Evolutionary conservation across 306 rosid species (phyloP), one percentile per base, ranked within the genome.

Genomic region (Cicer judaicum): DNA sequence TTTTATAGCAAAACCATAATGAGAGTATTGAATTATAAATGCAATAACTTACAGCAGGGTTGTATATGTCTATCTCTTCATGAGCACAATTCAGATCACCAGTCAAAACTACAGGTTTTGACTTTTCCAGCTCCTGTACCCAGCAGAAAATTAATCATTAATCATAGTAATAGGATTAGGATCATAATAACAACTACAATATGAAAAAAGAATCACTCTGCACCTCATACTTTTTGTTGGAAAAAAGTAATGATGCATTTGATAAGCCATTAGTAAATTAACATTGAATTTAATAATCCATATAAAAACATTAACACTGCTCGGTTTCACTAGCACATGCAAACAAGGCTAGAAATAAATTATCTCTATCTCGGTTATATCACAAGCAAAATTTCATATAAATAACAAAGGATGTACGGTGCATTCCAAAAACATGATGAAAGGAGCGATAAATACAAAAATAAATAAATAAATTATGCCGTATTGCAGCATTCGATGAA

Each of bases 51-150:
- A 89, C 98, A 61, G 97, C 91, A 52, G 97, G 98, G 75, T 93
- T 86, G 81, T 74, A 82, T 80, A 93, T 89, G 84, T 91, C 98
- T 77, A 91, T 93, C 90, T 93, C 98, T 85, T 93, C 87, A 79
- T 93, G 96, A 63, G 98, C 98, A 78, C 98, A 93, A 65, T 93
- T 93, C 73, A 93, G 85, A 85, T 93, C 98, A 80, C 98, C 98
- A 1, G 98, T 88, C 85, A 93, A 88, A 83, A 93, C 79, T 43
- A 93, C 94, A 10, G 98, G 97, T 80, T 93, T 93, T 46, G 87
- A 87, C 81, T 88, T 93, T 79, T 93, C 98, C 78, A 93, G 89
- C 83, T 93, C 98, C 98, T 91, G 87, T 47, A 79, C 42, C 78
- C 77, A 82, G 60, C 64, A 84, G 41, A 79, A 76, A 75, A 67